Evolutionary conservation across 306 rosid species (phyloP).

Genomic region (barrel medic (Medicago truncatula)): MtrunA17r5.0-ANR NC_053047.1:32357001-32357500

Average conservation of each 20-base stretch:
- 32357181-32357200: constrained; percentile 25
- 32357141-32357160: constrained; percentile 16
- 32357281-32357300: not conserved
- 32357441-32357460: no score
- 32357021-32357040: not conserved
- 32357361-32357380: no score
- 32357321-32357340: not conserved
- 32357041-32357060: constrained; percentile 3
- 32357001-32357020: not conserved
- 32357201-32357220: constrained; percentile 33
- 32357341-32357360: no score
- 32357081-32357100: not conserved
- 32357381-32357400: no score
- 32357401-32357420: no score
- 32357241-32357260: not conserved
- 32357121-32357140: not conserved
- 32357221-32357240: no score
- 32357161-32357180: constrained; percentile 32
- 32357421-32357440: no score
- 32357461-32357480: no score
- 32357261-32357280: not conserved
- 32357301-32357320: not conserved
- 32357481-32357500: no score
- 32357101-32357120: not conserved
- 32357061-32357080: constrained; percentile 10